Conservation (phyloP, 2,329 filamentous ascomycete species). For the Podosphaera aphanis region DNA sequence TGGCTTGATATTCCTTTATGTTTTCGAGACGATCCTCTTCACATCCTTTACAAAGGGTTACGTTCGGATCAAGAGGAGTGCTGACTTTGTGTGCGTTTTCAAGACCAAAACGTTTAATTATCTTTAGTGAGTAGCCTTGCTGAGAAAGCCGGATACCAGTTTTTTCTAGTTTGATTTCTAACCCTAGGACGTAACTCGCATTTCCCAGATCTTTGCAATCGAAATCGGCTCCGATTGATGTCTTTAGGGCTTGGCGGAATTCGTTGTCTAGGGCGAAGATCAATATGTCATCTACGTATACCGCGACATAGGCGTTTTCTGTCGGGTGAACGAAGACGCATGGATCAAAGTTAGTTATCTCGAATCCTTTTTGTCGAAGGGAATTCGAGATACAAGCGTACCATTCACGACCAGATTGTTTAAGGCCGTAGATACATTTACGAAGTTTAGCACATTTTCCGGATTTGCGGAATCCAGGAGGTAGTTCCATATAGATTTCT, state of each 20-base stretch:
- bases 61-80: too few relatives aligned
- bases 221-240: too few relatives aligned
- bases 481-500: neutral
- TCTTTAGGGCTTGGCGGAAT: neutral
- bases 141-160: too few relatives aligned
- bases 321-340: slow-evolving; percentile 1
- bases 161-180: too few relatives aligned
- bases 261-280: neutral
- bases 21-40: too few relatives aligned
- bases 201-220: too few relatives aligned
- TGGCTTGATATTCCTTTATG: too few relatives aligned
- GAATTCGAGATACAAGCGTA: slow-evolving; percentile 1
- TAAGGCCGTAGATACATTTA: slow-evolving; percentile 1
- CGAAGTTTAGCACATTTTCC: slow-evolving; percentile 1
- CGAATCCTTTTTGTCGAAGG: slow-evolving; percentile 1
- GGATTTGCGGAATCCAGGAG: neutral
- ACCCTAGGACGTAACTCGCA: too few relatives aligned
- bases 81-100: too few relatives aligned
- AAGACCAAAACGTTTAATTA: too few relatives aligned
- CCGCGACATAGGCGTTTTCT: neutral
- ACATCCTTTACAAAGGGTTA: too few relatives aligned
- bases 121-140: too few relatives aligned
- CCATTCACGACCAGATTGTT: slow-evolving; percentile 2
- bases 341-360: neutral
- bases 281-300: neutral